Conservation (phyloP, 202 grass and related monocot species). For the Dendrocalamus latiflorus region DNA sequence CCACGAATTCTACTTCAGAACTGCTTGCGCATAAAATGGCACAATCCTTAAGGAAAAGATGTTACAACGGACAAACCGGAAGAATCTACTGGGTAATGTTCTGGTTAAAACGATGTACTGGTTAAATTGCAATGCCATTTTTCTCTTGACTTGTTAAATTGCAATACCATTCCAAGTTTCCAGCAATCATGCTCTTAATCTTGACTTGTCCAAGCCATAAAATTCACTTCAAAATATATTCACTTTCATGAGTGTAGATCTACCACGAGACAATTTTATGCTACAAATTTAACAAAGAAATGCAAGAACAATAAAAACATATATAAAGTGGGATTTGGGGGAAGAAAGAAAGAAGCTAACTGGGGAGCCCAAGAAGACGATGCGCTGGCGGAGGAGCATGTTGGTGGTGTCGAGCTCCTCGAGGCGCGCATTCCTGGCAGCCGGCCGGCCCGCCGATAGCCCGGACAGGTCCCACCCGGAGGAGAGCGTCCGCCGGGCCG, state of each 20-base stretch:
- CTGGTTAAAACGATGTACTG: background rate
- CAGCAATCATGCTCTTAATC: background rate
- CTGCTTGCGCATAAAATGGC: background rate
- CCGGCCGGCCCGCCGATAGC: conserved; percentile 8
- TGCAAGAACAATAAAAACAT: background rate
- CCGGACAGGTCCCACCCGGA: conserved; percentile 43
- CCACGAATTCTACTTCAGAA: background rate
- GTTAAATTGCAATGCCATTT: background rate
- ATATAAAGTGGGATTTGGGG: background rate
- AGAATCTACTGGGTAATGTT: background rate
- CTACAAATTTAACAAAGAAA: background rate
- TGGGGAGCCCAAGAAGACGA: conserved; percentile 77
- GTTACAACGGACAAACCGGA: background rate
- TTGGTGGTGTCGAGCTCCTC: conserved; percentile 69
- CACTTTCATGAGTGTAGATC: background rate
- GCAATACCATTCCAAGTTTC: background rate
- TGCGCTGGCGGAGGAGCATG: conserved; percentile 78
- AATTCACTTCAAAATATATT: background rate
- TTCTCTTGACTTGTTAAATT: background rate
- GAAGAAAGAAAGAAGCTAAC: conserved; percentile 24
- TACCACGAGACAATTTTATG: background rate
- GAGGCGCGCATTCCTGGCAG: conserved; percentile 39
- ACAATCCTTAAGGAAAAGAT: background rate
- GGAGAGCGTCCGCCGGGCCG: conserved; percentile 30
- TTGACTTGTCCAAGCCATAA: background rate